Evolutionary conservation across 371 early-diverging fungal species (phyloP).

Genomic region (Mortierella sp.): DNA sequence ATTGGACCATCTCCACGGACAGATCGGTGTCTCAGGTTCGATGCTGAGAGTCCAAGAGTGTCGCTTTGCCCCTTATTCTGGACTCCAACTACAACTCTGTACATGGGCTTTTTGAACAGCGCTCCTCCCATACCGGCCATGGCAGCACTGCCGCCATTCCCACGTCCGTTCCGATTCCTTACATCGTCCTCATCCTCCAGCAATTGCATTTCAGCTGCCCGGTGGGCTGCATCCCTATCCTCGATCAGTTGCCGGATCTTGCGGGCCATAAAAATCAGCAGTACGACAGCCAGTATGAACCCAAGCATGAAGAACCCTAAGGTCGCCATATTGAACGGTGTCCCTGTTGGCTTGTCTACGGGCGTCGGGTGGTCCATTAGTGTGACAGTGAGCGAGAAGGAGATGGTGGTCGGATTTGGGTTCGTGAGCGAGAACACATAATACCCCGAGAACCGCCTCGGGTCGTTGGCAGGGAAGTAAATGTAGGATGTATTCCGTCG

Average conservation of each 20-base stretch:
- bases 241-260: conserved; percentile 52
- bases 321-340: conserved; percentile 44
- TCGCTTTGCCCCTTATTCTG: conserved; percentile 31
- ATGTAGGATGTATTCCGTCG: conserved; percentile 18
- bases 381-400: conserved; percentile 32
- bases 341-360: conserved; percentile 10
- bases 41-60: conserved; percentile 8
- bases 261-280: conserved; percentile 38
- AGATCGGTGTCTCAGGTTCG: conserved; percentile 15
- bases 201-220: conserved; percentile 39
- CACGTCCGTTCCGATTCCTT: conserved; percentile 8
- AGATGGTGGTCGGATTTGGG: conserved; percentile 20
- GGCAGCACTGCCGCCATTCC: conserved; percentile 23
- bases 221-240: conserved; percentile 43
- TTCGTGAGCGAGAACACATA: conserved; percentile 53
- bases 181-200: conserved; percentile 41
- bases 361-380: conserved; percentile 30
- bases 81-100: conserved; percentile 43
- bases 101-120: conserved; percentile 38
- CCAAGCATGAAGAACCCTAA: conserved; percentile 48
- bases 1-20: background rate
- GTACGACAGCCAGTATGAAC: conserved; percentile 29
- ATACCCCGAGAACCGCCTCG: conserved; percentile 46
- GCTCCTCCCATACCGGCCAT: conserved; percentile 13
- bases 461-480: conserved; percentile 35